Evolutionary conservation across 352 stramenopile species (phyloP).

Genomic region (Globisporangium alternatum): DNA sequence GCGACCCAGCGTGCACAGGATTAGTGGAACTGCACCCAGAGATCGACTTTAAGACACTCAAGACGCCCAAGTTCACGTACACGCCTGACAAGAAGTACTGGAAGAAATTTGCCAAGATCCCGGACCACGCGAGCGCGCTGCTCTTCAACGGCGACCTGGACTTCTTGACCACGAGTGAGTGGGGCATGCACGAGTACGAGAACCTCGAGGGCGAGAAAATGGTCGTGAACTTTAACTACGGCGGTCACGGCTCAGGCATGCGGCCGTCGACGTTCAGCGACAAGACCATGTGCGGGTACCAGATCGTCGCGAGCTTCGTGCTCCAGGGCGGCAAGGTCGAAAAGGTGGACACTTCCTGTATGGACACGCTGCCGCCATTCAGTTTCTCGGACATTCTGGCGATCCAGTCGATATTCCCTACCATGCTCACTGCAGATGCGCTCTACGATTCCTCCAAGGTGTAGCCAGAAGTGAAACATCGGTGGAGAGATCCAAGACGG

Average conservation of each 20-base stretch:
- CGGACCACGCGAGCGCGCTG: conserved; percentile 22
- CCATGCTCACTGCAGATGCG: not conserved
- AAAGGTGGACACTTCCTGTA: not conserved
- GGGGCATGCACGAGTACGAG: not conserved
- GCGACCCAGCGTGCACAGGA: conserved; percentile 14
- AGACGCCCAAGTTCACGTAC: conserved; percentile 4
- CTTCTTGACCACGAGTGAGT: conserved; percentile 5
- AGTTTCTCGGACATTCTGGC: not conserved
- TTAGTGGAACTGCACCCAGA: not conserved
- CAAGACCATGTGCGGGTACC: conserved; percentile 18
- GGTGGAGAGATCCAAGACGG: no score
- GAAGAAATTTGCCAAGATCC: conserved; percentile 21
- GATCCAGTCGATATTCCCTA: not conserved
- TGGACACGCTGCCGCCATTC: not conserved
- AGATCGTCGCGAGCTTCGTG: conserved; percentile 20
- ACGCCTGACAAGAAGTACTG: conserved; percentile 29
- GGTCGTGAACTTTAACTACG: conserved; percentile 24
- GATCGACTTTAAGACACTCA: not conserved
- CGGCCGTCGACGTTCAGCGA: conserved; percentile 7
- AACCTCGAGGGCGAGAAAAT: conserved; percentile 4
- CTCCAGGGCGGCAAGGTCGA: not conserved
- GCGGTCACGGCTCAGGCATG: conserved; percentile 18
- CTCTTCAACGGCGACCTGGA: conserved; percentile 32
- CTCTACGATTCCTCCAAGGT: not conserved
- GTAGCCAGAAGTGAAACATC: not conserved